Base-by-base conservation (phyloP, 148 eudicot species). In the Bassia scoparia region DNA sequence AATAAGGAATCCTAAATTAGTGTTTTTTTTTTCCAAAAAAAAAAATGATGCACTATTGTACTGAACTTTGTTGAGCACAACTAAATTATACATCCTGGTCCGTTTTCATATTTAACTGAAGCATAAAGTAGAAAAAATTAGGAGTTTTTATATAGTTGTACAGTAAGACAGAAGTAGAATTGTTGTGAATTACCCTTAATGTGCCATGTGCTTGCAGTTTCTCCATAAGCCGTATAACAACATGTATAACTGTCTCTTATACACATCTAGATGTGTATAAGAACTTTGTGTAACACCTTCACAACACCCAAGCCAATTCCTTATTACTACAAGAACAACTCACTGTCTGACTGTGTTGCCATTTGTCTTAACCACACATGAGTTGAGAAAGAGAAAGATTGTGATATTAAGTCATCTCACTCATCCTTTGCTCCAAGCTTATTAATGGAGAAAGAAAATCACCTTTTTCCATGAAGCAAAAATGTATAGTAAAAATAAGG, bases 131-230 rank as follows among this genome's bases (percentile, higher is more conserved):
- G n/a, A n/a, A n/a, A n/a, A n/a, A n/a, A n/a, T n/a, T n/a, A n/a
- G n/a, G n/a, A n/a, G 53, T 44, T n/a, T 26, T 23, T n/a, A n/a
- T n/a, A 56, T 27, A 26, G 11, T 43, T 27, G 5, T 35, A 58
- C 61, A 43, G 58, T 3, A 41, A 67, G 67, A 46, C 5, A 26
- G 63, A 62, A 41, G 64, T 43, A 34, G 13, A 50, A 30, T 77
- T 55, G 30, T 68, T 46, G 54, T 31, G 61, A 65, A 58, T 81
- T 88, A 95, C 99, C 92, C 95, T 86, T 69, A 96, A 82, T 67
- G 92, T 82, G 49, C 99, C 99, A 74, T 87, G 88, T 72, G 89
- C 83, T 83, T 96, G 95, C 77, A 96, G 90, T 72, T 83, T 88
- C 85, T 96, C 99, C 92, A 90, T 84, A 50, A 96, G 96, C 71